Evolutionary conservation across 2,329 filamentous ascomycete genomes (phyloP).

Genomic region (Lachnellula hyalina): DNA sequence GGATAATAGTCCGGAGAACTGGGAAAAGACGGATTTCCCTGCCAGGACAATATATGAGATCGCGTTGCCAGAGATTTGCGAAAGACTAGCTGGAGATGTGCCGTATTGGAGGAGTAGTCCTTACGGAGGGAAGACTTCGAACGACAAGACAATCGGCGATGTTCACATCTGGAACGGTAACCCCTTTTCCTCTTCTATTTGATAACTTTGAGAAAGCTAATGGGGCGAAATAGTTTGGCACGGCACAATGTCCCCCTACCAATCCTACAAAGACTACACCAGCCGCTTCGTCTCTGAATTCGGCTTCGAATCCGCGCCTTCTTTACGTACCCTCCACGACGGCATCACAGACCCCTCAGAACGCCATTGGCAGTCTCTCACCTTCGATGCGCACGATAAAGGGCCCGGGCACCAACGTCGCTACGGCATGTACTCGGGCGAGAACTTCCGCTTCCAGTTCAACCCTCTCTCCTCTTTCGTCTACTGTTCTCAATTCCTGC

Average conservation of each 20-base stretch:
- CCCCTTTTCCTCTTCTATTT: constrained; percentile 6
- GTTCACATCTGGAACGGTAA: constrained; percentile 50
- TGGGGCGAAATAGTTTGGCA: constrained; percentile 40
- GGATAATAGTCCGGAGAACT: constrained; percentile 21
- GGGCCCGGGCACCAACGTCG: constrained; percentile 48
- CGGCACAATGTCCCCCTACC: constrained; percentile 48
- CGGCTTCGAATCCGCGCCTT: constrained; percentile 48
- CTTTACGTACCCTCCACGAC: constrained; percentile 40
- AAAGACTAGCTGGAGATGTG: constrained; percentile 60
- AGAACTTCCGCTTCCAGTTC: constrained; percentile 28
- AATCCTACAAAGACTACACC: constrained; percentile 42
- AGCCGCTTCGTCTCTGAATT: constrained; percentile 51
- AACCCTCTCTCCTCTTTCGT: constrained; percentile 23
- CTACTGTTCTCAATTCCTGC: constrained; percentile 27
- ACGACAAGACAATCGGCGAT: constrained; percentile 46
- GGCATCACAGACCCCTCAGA: constrained; percentile 43
- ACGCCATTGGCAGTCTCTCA: constrained; percentile 45
- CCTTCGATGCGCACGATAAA: constrained; percentile 51
- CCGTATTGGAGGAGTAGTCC: constrained; percentile 80
- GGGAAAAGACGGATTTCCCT: constrained; percentile 26
- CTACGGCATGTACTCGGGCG: constrained; percentile 35
- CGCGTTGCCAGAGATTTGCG: constrained; percentile 67
- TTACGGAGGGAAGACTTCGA: constrained; percentile 71
- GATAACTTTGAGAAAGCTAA: neutral
- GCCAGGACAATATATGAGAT: constrained; percentile 41